Evolutionary conservation across 2,329 filamentous ascomycete genomes (phyloP).

Genomic region (Pseudogymnoascus sp.): DNA sequence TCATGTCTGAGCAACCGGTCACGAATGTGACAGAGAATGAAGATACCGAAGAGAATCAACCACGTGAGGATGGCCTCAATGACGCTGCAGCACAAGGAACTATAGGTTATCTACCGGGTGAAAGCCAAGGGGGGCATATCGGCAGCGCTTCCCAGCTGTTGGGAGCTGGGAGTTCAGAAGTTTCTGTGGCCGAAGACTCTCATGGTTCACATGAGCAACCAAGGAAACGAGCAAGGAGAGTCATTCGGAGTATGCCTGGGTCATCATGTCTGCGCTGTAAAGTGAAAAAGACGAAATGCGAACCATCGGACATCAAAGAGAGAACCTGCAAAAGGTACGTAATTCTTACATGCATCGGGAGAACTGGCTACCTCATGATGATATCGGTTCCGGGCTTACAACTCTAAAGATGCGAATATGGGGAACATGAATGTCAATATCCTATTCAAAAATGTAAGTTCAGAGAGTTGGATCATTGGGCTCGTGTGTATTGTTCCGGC

Average conservation of each 20-base stretch:
- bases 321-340: not conserved
- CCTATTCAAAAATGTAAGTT: conserved; percentile 2
- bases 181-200: not conserved
- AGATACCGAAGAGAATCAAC: not conserved
- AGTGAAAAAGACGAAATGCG: conserved; percentile 4
- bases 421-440: not conserved
- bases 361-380: not conserved
- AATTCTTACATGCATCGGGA: not conserved
- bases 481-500: not conserved
- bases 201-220: not conserved
- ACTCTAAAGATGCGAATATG: conserved; percentile 1
- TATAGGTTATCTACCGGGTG: not conserved
- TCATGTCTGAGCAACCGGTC: not conserved
- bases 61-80: not conserved
- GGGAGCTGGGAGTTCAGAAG: not conserved
- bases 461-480: not conserved
- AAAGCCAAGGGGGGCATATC: not conserved
- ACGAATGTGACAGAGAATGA: not conserved
- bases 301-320: not conserved
- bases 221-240: not conserved
- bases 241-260: not conserved
- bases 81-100: not conserved
- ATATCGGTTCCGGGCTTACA: not conserved
- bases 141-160: not conserved
- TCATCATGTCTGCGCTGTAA: conserved; percentile 3